Evolutionary conservation across 768 basidiomycete genomes (phyloP), one percentile per base, ranked within the genome.

Genomic region (Russula emetica): DNA sequence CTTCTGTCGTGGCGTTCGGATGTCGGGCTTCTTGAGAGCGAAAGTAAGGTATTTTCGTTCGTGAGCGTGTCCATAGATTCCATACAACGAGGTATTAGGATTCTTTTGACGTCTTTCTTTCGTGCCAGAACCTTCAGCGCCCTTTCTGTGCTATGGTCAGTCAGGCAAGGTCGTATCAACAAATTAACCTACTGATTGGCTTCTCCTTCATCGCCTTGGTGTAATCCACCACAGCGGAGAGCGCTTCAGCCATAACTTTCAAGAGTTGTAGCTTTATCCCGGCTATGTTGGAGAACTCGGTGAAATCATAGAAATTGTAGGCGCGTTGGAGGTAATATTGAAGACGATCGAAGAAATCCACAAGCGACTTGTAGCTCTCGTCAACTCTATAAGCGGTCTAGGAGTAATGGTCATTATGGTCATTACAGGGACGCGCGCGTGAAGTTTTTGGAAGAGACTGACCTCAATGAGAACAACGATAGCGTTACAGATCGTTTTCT

Each of bases 141-240:
- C 14, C 26, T 55, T 32, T 38, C 60, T 61, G 24, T 28, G 9
- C 18, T 10, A n/a, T 14, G 10, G 32, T 61, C 14, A 61, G 13
- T 10, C n/a, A 47, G 20, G 20, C 7, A n/a, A 22, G 22, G 34
- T 14, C 10, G 11, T 34, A 36, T 54, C 13, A 7, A 18, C 22
- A n/a, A 55, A 13, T n/a, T n/a, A n/a, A n/a, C n/a, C n/a, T n/a
- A n/a, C n/a, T n/a, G n/a, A n/a, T n/a, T n/a, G n/a, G n/a, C 3
- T 14, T 30, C 30, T 55, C 32, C 36, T n/a, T 54, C 44, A 61
- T 61, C 34, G 36, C 22, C 34, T 55, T 49, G 2, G 45, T 61
- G 18, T 26, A 42, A 38, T 36, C 24, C 2, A 45, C 53, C 22
- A 61, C 20, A 9, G 24, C 28, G 11, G 22, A 47, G 10, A 61